Evolutionary conservation across 805 yeast genomes (phyloP), one percentile per base, ranked within the genome.

Genomic region (Lachancea thermotolerans): DNA sequence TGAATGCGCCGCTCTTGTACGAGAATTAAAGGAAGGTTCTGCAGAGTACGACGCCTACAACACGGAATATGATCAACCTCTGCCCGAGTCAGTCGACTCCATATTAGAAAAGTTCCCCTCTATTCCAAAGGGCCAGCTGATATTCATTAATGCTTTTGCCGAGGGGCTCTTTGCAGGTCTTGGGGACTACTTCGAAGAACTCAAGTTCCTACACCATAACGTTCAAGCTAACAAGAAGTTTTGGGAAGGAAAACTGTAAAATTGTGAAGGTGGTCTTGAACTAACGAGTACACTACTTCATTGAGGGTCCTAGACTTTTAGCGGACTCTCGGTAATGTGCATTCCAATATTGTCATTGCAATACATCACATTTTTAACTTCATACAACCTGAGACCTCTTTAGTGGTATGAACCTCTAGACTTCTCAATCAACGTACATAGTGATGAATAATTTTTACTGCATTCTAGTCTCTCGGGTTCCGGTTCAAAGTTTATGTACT

Each of bases 71-170:
- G 37, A 45, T 8, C 46, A 47, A 17, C 60, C 74, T 38, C 12
- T 43, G 27, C 78, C 79, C 0, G 37, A 46, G 15, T 49, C 60
- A 2, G 56, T 76, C 9, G 66, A 70, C 1, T 71, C 69, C 9
- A 73, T 83, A 4, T 62, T 83, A 16, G 42, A 54, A 7, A 53
- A 62, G 37, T 73, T 73, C 44, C 80, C 82, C 8, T 49, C 57
- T 11, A 68, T 89, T 32, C 80, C 81, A 29, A 73, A 74, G 51
- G 86, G 90, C 14, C 97, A 90, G 66, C 64, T 86, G 29, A 87
- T 86, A 59, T 90, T 90, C 70, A 88, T 89, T 47, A 73, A 77
- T 55, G 75, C 86, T 14, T 90, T 86, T 71, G 96, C 96, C 4
- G 78, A 70, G 49, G 81, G 81, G 44, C 78, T 89, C 60, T 91